phyloP scores from a whole-genome alignment of 352 stramenopile genomes.

The Phytophthora ohioensis region DNA sequence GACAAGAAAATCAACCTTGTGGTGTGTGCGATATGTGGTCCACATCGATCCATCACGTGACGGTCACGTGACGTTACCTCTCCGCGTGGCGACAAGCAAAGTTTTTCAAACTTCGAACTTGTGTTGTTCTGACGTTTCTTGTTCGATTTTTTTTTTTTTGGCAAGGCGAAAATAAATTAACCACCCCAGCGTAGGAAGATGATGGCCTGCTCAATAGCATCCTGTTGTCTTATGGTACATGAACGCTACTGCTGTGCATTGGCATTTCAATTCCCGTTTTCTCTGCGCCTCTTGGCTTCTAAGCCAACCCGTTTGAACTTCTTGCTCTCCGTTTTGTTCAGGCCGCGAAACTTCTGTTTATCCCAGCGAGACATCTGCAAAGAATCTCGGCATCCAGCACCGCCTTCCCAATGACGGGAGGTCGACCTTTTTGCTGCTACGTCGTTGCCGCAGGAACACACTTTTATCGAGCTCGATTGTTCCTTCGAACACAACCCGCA shows the following conservation, averaged over 20 bases:
- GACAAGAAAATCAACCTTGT: too few relatives aligned
- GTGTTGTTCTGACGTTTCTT: too few relatives aligned
- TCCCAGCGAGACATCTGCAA: constrained; percentile 70
- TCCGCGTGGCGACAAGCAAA: too few relatives aligned
- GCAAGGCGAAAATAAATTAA: too few relatives aligned
- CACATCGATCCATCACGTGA: too few relatives aligned
- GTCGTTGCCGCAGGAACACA: constrained; percentile 80
- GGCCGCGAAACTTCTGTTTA: constrained; percentile 78
- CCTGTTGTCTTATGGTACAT: constrained; percentile 3
- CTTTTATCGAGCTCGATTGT: constrained; percentile 77
- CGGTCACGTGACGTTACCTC: too few relatives aligned
- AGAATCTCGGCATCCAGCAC: constrained; percentile 70
- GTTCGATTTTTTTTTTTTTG: too few relatives aligned
- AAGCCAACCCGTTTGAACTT: constrained; percentile 79
- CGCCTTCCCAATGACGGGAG: constrained; percentile 81
- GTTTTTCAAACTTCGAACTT: too few relatives aligned
- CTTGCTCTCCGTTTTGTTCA: constrained; percentile 85
- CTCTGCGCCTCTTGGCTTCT: constrained; percentile 58
- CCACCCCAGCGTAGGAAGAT: too few relatives aligned
- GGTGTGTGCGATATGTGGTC: too few relatives aligned
- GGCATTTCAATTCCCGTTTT: constrained; percentile 27
- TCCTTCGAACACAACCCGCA: constrained; percentile 87
- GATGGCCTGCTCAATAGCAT: background rate
- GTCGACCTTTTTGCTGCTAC: constrained; percentile 57
- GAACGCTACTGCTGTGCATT: constrained; percentile 28